These are phyloP conservation scores for Aspergillus fijiensis DNA, from an alignment of 2,329 filamentous ascomycete species.

Conservation along the genomic window DNA sequence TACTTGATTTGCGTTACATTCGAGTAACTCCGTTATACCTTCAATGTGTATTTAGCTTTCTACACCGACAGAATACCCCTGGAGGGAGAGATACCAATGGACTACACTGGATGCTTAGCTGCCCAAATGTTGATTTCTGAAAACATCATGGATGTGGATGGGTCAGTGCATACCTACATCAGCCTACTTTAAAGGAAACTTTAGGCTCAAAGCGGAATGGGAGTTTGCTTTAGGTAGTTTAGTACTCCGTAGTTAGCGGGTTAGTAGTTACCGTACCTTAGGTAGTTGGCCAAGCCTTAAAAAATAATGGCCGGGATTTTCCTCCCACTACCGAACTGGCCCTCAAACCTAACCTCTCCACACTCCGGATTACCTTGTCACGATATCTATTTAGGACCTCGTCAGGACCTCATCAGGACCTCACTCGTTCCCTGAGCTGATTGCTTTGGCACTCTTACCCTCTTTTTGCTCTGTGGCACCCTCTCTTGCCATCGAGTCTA, in stretches of 20 bases:
- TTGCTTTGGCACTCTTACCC: background rate
- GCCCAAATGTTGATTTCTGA: background rate
- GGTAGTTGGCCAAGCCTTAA: no score
- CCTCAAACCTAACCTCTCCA: no score
- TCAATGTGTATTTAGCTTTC: background rate
- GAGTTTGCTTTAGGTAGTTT: background rate
- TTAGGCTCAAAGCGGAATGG: background rate
- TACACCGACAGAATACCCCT: background rate
- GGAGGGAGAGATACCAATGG: background rate
- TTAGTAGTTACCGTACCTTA: no score
- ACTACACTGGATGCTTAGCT: background rate
- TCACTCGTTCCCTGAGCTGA: background rate
- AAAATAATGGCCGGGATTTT: background rate
- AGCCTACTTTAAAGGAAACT: no score
- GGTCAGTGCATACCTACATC: no score
- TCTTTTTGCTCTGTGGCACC: background rate
- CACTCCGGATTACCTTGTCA: no score
- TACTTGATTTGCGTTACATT: background rate
- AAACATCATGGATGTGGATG: no score
- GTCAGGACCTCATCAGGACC: background rate
- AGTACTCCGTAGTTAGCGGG: no score
- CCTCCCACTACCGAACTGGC: background rate
- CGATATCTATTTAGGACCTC: background rate
- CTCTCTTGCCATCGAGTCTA: background rate
- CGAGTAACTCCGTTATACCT: background rate